Base-by-base conservation (phyloP, 495 filamentous ascomycete genomes). In the Penicillium alfredii region DNA sequence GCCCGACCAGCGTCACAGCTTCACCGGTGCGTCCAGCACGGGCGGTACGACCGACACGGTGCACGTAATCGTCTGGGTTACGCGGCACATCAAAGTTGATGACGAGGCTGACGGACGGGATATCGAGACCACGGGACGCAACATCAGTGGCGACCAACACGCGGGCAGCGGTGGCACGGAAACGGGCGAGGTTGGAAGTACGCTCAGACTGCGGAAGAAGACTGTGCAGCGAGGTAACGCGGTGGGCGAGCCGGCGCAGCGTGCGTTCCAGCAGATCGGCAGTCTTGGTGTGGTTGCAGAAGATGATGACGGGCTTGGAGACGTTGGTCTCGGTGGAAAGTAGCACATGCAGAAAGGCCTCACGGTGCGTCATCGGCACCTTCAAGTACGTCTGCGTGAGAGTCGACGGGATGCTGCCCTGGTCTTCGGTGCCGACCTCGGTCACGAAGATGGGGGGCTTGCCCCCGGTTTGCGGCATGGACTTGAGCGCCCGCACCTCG, bases 11-110 rank as follows among this genome's bases (percentile, higher is more conserved):
- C 9, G 88, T 95, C 10, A 96, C 79, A 2, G 82, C 80, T 38
- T 86, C 80, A 53, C 92, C 92, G 16, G 60, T 66, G 27, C 84
- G 73, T 0, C 93, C 92, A 5, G 92, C 92, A 71, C 92, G 77
- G 6, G 93, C 92, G 8, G 92, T 99, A 51, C 92, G 82, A 51
- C 92, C 92, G 35, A 94, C 89, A 13, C 92, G 82, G 62, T 99
- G 92, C 41, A 99, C 86, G 49, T 97, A 99, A 57, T 95, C 93
- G 56, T 96, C 92, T 21, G 92, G 88, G 55, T 96, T 87, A 2
- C 90, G 79, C 1, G 92, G 92, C 11, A 99, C 78, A 52, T 97
- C 93, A 54, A 86, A 97, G 57, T 99, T 97, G 32, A 99, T 66
- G 6, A 99, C 90, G 8, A 97, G 60, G 34, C 75, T 81, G 1